Conservation (phyloP, 169 alveolate species). For the Eimeria tenella region DNA sequence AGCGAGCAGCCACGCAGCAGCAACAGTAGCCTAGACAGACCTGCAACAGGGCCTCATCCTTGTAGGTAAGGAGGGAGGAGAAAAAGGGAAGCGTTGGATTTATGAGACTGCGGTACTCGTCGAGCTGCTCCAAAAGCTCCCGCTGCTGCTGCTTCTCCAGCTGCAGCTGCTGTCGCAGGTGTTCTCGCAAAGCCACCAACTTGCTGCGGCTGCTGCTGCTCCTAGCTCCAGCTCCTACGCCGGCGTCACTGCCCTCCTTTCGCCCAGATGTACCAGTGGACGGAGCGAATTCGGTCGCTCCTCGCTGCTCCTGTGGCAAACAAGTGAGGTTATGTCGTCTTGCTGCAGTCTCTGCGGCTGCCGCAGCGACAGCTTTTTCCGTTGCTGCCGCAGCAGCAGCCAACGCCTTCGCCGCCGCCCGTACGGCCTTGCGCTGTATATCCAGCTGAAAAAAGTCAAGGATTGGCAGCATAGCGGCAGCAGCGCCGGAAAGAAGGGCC, state of each 20-base stretch:
- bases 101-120: conserved; percentile 47
- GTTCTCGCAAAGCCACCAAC: conserved; percentile 17
- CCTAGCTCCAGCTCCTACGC: not conserved
- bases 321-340: not conserved
- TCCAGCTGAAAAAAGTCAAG: conserved; percentile 72
- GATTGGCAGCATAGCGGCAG: conserved; percentile 55
- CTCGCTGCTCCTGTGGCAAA: conserved; percentile 6
- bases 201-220: not conserved
- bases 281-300: not conserved
- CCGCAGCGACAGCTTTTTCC: conserved; percentile 39
- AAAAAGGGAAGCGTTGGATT: conserved; percentile 58
- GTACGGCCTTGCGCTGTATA: conserved; percentile 71
- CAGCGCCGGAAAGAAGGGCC: conserved; percentile 54
- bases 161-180: conserved; percentile 47
- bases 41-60: conserved; percentile 69
- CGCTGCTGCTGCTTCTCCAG: conserved; percentile 43
- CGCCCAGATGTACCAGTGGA: not conserved
- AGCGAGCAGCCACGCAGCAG: not conserved
- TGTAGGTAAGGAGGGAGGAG: conserved; percentile 61
- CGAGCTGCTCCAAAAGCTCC: conserved; percentile 32
- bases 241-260: not conserved
- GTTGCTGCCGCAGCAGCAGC: conserved; percentile 68
- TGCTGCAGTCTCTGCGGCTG: conserved; percentile 53
- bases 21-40: conserved; percentile 23
- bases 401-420: conserved; percentile 64